Evolutionary conservation across 768 basidiomycete genomes (phyloP).

Genomic region (Cystobasidium ongulense): DNA sequence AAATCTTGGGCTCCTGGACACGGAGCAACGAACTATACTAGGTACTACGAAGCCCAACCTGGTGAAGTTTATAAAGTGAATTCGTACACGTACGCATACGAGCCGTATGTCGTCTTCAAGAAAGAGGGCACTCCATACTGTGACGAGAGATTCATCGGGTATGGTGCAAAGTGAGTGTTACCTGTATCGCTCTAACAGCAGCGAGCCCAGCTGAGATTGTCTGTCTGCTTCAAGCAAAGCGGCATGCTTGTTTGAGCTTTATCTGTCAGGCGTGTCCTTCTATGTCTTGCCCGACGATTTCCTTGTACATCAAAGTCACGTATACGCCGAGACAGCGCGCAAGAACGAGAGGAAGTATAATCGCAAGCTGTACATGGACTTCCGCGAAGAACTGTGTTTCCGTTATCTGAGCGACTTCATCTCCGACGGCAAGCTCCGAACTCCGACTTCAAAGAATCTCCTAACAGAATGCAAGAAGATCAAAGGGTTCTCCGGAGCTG

Average conservation of each 20-base stretch:
- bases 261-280: constrained; percentile 72
- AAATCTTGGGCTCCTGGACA: constrained; percentile 69
- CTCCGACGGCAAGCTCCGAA: constrained; percentile 52
- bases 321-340: constrained; percentile 66
- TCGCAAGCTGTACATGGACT: constrained; percentile 66
- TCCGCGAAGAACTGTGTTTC: constrained; percentile 66
- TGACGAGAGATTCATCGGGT: constrained; percentile 81
- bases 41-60: constrained; percentile 56
- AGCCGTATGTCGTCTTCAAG: constrained; percentile 77
- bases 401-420: constrained; percentile 61
- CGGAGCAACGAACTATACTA: constrained; percentile 67
- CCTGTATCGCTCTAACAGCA: background rate
- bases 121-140: constrained; percentile 73
- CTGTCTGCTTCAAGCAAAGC: constrained; percentile 61
- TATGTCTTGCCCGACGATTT: constrained; percentile 81
- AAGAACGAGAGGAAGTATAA: constrained; percentile 67
- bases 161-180: constrained; percentile 53
- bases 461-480: constrained; percentile 43
- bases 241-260: constrained; percentile 84
- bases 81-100: constrained; percentile 72
- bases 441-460: constrained; percentile 53
- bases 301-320: constrained; percentile 75
- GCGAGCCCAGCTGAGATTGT: background rate
- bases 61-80: constrained; percentile 63
- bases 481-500: constrained; percentile 37